Base-by-base conservation (phyloP, 2,329 filamentous ascomycete genomes). In the Verticillium albo-atrum region DNA sequence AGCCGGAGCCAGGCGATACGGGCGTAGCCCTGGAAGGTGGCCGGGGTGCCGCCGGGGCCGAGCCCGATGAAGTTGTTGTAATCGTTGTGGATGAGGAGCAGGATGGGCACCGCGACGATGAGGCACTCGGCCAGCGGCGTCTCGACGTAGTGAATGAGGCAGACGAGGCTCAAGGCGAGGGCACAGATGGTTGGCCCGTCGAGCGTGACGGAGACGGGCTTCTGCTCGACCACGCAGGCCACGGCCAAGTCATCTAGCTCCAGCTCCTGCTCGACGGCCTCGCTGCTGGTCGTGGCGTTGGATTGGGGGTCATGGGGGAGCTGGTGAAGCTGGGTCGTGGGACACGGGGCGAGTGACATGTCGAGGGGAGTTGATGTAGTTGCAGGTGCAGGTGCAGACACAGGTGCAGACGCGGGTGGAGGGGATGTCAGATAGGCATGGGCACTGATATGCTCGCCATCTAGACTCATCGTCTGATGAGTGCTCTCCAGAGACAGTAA, bases 11-110 rank as follows among this genome's bases (percentile, higher is more conserved):
- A 84, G 63, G 88, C 89, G 72, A 95, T 87, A 58, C 85, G 83
- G 27, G 91, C 74, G 72, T 94, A 96, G 64, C 91, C 91, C 5
- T 74, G 64, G 50, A 90, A 83, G 1, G 89, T 95, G 3, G 87
- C 82, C 0, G 91, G 90, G 0, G 90, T 94, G 60, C 91, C 91
- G 26, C 91, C 91, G 0, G 90, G 91, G 0, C 91, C 91, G 23
- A 96, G 85, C 42, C 83, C 83, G 63, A 94, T 77, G 74, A 92
- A 95, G 70, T 88, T 89, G 57, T 80, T 77, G 74, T 92, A 95
- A 77, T 94, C 90, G 68, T 86, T 84, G 68, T 86, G 84, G 66
- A 90, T 73, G 61, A 83, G 76, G 6, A 84, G 70, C 30, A 77
- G 62, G 27, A 79, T 54, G 1, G 83, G 82, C 7, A 80, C 70